A percentile compares a stretch with the other conserved stretches of the same genome.
phyloP scores from a whole-genome alignment of 305 asterid species.

The Solanum hybrid region DNA sequence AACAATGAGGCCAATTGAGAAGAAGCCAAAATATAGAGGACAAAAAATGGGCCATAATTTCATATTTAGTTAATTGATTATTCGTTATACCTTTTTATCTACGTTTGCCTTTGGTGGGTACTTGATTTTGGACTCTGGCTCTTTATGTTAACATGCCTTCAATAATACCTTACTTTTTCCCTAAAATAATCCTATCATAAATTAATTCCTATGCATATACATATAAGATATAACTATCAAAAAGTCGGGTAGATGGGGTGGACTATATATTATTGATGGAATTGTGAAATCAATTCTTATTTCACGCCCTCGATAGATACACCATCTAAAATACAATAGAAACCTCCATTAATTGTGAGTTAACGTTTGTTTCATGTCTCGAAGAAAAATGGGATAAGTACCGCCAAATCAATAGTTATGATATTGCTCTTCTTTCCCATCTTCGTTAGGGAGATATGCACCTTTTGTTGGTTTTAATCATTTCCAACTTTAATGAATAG shows the following conservation, averaged over 20 bases:
- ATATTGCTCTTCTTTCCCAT: background rate
- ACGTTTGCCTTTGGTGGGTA: slow-evolving; percentile 1
- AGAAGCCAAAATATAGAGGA: slow-evolving; percentile 8
- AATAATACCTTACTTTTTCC: background rate
- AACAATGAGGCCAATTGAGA: background rate
- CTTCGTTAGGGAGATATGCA: background rate
- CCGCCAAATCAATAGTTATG: background rate
- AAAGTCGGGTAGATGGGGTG: background rate
- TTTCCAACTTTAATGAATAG: background rate
- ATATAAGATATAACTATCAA: background rate
- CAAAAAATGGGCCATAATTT: slow-evolving; percentile 12
- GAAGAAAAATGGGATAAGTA: background rate
- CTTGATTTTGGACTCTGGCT: background rate
- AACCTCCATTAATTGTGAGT: background rate
- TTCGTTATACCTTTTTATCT: slow-evolving; percentile 8
- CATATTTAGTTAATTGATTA: slow-evolving; percentile 4
- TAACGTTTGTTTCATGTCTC: background rate
- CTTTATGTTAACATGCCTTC: background rate
- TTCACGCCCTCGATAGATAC: background rate
- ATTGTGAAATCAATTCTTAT: background rate
- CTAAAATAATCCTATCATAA: background rate
- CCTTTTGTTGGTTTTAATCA: background rate
- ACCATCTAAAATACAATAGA: background rate
- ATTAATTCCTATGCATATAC: background rate
- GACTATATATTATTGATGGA: background rate